Evolutionary conservation across 2,329 filamentous ascomycete genomes (phyloP).

Genomic region (Paraphoma sp.): DNA sequence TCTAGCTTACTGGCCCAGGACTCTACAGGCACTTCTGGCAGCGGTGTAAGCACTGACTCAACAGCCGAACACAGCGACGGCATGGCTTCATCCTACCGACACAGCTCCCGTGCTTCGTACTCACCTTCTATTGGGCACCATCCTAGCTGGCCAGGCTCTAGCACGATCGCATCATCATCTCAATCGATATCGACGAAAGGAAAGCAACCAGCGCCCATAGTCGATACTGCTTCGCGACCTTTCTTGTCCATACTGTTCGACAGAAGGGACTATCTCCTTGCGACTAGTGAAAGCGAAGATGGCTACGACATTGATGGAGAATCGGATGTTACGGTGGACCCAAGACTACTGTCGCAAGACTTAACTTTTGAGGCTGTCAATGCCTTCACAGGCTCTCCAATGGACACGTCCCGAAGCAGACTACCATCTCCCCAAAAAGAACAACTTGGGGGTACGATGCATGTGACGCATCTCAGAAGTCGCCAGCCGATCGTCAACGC

Average conservation of each 20-base stretch:
- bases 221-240: neutral
- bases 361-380: conserved; percentile 5
- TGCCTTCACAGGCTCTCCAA: conserved; percentile 10
- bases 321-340: conserved; percentile 16
- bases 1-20: conserved; percentile 27
- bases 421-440: conserved; percentile 7
- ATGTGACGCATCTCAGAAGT: conserved; percentile 20
- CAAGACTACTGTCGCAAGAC: conserved; percentile 7
- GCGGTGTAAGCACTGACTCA: conserved; percentile 21
- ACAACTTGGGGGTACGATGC: conserved; percentile 8
- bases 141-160: conserved; percentile 8
- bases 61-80: conserved; percentile 7
- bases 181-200: conserved; percentile 10
- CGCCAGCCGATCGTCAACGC: conserved; percentile 29
- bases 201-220: conserved; percentile 9
- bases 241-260: conserved; percentile 27
- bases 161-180: conserved; percentile 4
- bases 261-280: conserved; percentile 26
- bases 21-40: conserved; percentile 16
- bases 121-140: conserved; percentile 14
- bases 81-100: conserved; percentile 7
- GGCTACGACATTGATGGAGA: conserved; percentile 13
- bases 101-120: conserved; percentile 13
- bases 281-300: conserved; percentile 15
- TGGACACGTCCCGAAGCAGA: conserved; percentile 11